These are phyloP conservation scores for Phaeosphaeriaceae sp. DNA, from an alignment of 2,329 filamentous ascomycete genomes.

Conservation along the genomic window DNA sequence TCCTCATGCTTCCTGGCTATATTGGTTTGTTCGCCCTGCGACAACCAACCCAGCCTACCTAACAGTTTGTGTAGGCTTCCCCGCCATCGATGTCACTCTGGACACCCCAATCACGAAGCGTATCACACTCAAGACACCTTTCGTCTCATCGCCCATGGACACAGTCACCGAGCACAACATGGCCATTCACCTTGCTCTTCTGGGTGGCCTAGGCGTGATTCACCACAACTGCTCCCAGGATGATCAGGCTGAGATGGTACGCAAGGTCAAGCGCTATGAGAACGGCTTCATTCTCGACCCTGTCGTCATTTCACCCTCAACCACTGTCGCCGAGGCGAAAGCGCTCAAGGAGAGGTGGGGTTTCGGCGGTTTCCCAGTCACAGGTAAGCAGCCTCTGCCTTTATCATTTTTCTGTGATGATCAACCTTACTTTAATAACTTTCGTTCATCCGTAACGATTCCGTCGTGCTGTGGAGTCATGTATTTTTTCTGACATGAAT, in stretches of 20 bases:
- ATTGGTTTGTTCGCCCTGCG: slow-evolving; percentile 66
- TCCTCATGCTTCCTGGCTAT: slow-evolving; percentile 94
- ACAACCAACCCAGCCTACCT: slow-evolving; percentile 5
- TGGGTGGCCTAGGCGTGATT: slow-evolving; percentile 90
- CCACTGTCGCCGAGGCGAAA: slow-evolving; percentile 89
- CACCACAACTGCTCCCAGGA: slow-evolving; percentile 99
- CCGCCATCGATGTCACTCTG: slow-evolving; percentile 84
- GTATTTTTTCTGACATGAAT: slow-evolving; percentile 57
- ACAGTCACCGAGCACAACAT: slow-evolving; percentile 99
- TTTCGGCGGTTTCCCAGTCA: slow-evolving; percentile 97
- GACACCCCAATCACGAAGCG: slow-evolving; percentile 94
- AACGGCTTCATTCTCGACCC: slow-evolving; percentile 99
- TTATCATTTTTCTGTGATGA: slow-evolving; percentile 70
- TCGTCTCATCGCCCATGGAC: slow-evolving; percentile 98
- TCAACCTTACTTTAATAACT: slow-evolving; percentile 79
- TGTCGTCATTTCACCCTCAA: slow-evolving; percentile 84
- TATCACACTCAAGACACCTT: slow-evolving; percentile 93
- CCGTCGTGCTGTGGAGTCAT: slow-evolving; percentile 82
- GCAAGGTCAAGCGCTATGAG: slow-evolving; percentile 98
- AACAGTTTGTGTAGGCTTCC: slow-evolving; percentile 67
- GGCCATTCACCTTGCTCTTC: slow-evolving; percentile 95
- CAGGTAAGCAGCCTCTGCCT: slow-evolving; percentile 70
- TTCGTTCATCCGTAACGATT: slow-evolving; percentile 99
- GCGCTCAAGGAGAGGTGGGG: slow-evolving; percentile 97
- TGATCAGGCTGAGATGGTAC: slow-evolving; percentile 97